phyloP scores from a whole-genome alignment of 306 rosid genomes.

The Fagus sylvatica region DNA sequence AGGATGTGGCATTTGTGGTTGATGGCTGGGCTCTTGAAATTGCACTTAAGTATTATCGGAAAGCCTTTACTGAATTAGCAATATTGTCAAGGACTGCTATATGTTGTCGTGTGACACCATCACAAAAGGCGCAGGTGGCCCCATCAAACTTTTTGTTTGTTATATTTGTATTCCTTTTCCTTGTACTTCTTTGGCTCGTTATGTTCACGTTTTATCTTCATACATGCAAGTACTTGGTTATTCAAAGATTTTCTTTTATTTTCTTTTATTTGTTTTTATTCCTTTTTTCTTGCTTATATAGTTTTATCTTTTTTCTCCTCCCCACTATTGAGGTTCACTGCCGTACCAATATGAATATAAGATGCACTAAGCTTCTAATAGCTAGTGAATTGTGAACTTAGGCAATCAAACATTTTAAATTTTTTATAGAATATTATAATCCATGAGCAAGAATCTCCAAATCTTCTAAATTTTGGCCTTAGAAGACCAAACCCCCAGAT shows the following conservation, averaged over 20 bases:
- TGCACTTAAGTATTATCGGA: conserved; percentile 79
- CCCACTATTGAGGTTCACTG: conserved; percentile 2
- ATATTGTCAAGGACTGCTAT: conserved; percentile 96
- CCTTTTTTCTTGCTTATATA: conserved; percentile 3
- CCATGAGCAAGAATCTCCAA: not conserved
- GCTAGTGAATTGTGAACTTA: not conserved
- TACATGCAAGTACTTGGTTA: conserved; percentile 21
- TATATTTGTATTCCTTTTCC: not conserved
- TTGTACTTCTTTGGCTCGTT: not conserved
- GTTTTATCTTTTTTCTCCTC: conserved; percentile 13
- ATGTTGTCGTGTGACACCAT: conserved; percentile 98
- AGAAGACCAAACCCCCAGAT: not conserved
- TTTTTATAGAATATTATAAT: not conserved
- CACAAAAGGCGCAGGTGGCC: conserved; percentile 96
- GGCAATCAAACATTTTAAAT: not conserved
- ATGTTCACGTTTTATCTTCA: conserved; percentile 1
- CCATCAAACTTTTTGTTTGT: not conserved
- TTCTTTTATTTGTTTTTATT: not conserved
- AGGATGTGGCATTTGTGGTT: conserved; percentile 95
- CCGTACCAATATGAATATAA: not conserved
- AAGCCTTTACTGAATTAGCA: conserved; percentile 92
- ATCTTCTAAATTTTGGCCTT: not conserved
- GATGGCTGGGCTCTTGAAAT: conserved; percentile 99
- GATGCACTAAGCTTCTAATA: conserved; percentile 6
- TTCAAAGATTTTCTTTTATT: conserved; percentile 4